Evolutionary conservation across 495 filamentous ascomycete species (phyloP).

Genomic region (Rhizodiscina lignyota): DNA sequence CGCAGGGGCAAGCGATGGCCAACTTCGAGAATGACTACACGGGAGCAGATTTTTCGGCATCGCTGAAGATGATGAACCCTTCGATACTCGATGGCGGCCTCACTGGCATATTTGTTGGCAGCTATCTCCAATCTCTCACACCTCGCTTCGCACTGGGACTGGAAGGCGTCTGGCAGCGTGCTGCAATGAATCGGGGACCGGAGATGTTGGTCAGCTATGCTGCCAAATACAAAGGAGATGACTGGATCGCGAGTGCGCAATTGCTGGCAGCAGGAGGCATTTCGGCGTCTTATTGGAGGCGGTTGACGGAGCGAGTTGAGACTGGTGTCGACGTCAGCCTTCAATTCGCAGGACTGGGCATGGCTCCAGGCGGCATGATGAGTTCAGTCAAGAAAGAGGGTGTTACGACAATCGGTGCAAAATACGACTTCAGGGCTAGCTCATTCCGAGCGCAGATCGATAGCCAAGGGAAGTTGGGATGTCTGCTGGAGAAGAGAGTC

Average conservation of each 20-base stretch:
- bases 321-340: slow-evolving; percentile 92
- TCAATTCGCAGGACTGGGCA: slow-evolving; percentile 51
- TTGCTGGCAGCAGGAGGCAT: slow-evolving; percentile 69
- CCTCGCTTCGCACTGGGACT: slow-evolving; percentile 75
- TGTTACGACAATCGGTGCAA: slow-evolving; percentile 77
- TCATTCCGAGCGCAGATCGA: slow-evolving; percentile 93
- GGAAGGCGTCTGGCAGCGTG: slow-evolving; percentile 86
- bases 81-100: slow-evolving; percentile 77
- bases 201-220: slow-evolving; percentile 76
- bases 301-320: slow-evolving; percentile 86
- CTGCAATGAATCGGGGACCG: slow-evolving; percentile 57
- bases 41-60: slow-evolving; percentile 81
- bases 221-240: slow-evolving; percentile 70
- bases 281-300: slow-evolving; percentile 88
- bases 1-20: slow-evolving; percentile 55
- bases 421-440: slow-evolving; percentile 93
- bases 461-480: slow-evolving; percentile 81
- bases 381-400: slow-evolving; percentile 60
- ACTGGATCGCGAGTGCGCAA: slow-evolving; percentile 84
- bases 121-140: slow-evolving; percentile 87
- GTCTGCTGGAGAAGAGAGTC: slow-evolving; percentile 87
- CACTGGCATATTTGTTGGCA: slow-evolving; percentile 87
- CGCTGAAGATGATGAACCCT: slow-evolving; percentile 85
- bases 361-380: slow-evolving; percentile 25
- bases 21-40: slow-evolving; percentile 89